Evolutionary conservation across 208 protist species (phyloP).

Genomic region (Crithidia mellificae): DNA sequence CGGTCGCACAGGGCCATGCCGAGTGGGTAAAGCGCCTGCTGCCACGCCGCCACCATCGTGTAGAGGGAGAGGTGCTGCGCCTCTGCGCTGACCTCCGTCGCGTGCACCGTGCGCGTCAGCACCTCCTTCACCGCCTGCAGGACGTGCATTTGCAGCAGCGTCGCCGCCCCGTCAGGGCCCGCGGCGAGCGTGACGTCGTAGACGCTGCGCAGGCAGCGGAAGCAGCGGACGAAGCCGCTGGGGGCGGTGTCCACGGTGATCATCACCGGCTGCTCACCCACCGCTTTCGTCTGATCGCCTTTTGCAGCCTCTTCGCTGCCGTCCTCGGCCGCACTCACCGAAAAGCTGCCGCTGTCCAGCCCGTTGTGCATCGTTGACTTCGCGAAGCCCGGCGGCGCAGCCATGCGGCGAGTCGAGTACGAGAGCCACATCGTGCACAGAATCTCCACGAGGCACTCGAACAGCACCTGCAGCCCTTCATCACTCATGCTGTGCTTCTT

Average conservation of each 20-base stretch:
- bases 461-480: constrained; percentile 63
- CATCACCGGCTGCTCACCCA: not conserved
- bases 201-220: constrained; percentile 45
- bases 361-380: not conserved
- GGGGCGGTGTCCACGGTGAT: constrained; percentile 35
- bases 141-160: constrained; percentile 66
- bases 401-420: constrained; percentile 19
- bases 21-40: constrained; percentile 65
- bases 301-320: not conserved
- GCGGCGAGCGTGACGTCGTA: constrained; percentile 30
- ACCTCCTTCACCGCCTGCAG: constrained; percentile 81
- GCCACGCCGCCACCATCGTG: constrained; percentile 68
- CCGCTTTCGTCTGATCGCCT: too few species aligned
- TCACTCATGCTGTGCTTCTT: constrained; percentile 49
- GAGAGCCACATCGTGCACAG: constrained; percentile 62
- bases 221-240: constrained; percentile 49
- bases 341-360: not conserved
- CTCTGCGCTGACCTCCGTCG: constrained; percentile 15
- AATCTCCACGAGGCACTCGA: constrained; percentile 62
- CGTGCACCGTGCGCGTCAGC: constrained; percentile 54
- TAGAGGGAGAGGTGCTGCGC: constrained; percentile 28
- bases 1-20: constrained; percentile 55
- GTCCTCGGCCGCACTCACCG: not conserved
- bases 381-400: not conserved
- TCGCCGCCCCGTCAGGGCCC: constrained; percentile 15